Base-by-base conservation (phyloP, 495 filamentous ascomycete genomes). In the Penicillium ochrochloron region DNA sequence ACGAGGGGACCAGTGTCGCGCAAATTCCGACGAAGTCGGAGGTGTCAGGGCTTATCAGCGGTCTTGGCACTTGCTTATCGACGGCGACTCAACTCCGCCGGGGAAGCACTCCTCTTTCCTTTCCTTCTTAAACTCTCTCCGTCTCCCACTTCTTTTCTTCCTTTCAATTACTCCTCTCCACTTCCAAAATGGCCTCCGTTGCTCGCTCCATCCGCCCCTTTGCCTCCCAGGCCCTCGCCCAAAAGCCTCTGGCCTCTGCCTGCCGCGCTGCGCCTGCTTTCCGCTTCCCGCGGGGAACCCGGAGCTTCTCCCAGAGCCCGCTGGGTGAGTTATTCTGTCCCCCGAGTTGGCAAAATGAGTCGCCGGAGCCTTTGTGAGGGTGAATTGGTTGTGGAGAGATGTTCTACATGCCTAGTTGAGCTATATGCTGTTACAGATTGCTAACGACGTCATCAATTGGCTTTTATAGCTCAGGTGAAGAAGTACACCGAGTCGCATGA, bases 401-500 rank as follows among this genome's bases (percentile, higher is more conserved):
- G 3, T 50, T 51, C 5, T 19, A 3, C 17, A 44, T 54, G 56
- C 56, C 56, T 33, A 17, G 29, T 48, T 44, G 48, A 59, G 44
- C 57, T 65, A 11, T 61, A 48, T 64, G 48, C 39, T 54, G 31
- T 51, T 12, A 54, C 50, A 60, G 57, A 59, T 66, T 61, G 65
- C 70, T 79, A 66, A 77, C 68, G 48, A 51, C 46, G 65, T 56
- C 46, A 61, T 62, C 64, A 54, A 65, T 67, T 66, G 57, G 25
- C 48, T 61, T 35, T 12, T 63, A 44, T 50, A 85, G 82, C 71
- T 61, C 73, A 79, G 66, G 81, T 89, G 69, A 94, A 95, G 84
- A 92, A 90, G 73, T 99, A 96, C 84, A 98, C 96, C 69, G 88
- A 92, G 76, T 96, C 97, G 70, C 95, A 99, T 83, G 95, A 99